phyloP scores from a whole-genome alignment of 805 yeast genomes.

The Jamesozyma spencerorum region DNA sequence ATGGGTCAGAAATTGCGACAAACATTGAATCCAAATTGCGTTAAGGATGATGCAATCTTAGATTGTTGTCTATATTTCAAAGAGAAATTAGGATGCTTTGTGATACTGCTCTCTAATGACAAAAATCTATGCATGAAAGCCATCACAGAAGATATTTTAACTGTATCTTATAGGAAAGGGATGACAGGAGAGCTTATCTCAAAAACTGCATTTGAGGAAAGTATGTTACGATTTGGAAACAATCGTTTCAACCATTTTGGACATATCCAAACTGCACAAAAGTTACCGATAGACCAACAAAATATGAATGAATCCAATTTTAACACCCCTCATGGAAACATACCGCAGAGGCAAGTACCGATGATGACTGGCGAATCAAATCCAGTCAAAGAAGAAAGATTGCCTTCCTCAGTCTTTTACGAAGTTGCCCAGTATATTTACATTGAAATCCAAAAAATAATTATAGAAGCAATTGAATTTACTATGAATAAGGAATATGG shows the following conservation, averaged over 20 bases:
- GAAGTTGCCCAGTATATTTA: constrained; percentile 22
- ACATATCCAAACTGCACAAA: too few relatives aligned
- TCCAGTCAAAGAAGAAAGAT: neutral
- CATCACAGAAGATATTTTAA: constrained; percentile 51
- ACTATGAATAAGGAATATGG: constrained; percentile 50
- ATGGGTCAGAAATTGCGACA: constrained; percentile 59
- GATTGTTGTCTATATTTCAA: constrained; percentile 72
- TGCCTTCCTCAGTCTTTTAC: neutral
- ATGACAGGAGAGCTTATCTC: constrained; percentile 45
- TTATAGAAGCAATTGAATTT: constrained; percentile 39
- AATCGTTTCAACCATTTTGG: too few relatives aligned
- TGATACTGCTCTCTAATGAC: constrained; percentile 70
- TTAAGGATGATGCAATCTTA: constrained; percentile 72
- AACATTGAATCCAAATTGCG: constrained; percentile 35
- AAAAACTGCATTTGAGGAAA: constrained; percentile 32
- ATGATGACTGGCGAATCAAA: neutral
- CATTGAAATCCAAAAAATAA: constrained; percentile 35
- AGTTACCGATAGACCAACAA: too few relatives aligned
- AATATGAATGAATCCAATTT: too few relatives aligned
- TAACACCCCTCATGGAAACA: too few relatives aligned
- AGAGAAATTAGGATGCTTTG: constrained; percentile 33
- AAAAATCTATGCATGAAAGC: constrained; percentile 77
- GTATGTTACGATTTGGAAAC: constrained; percentile 16
- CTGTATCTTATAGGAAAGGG: constrained; percentile 41
- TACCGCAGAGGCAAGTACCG: too few relatives aligned